Conservation (phyloP, 192 early-diverging fungal species). For the Backusella liffmaniae region DNA sequence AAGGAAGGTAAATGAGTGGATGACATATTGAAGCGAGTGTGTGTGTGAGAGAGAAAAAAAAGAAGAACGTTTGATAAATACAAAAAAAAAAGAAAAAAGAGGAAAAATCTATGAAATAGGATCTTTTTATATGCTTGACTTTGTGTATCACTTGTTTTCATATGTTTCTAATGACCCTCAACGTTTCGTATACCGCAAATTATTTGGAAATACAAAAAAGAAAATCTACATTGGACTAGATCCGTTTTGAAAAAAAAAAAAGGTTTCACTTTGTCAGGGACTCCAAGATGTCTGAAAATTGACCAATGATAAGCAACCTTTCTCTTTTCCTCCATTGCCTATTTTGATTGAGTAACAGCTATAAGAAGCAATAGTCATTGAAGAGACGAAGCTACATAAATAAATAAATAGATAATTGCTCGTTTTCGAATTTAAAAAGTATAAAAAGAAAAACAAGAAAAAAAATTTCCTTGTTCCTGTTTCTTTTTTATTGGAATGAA, state of each 20-base stretch:
- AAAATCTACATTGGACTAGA: no score
- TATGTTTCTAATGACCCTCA: background rate
- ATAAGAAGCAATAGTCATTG: no score
- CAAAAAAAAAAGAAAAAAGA: background rate
- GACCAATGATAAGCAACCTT: background rate
- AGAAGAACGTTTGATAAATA: background rate
- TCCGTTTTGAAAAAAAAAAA: background rate
- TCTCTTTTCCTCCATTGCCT: background rate
- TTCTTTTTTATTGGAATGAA: no score
- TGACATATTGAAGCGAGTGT: background rate
- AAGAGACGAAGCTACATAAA: no score
- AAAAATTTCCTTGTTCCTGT: no score
- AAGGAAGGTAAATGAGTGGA: slow-evolving; percentile 4
- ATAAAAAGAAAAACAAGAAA: no score
- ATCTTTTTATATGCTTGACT: background rate
- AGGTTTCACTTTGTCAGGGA: background rate
- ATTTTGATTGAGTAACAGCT: background rate
- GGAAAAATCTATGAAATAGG: no score
- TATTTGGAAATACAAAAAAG: background rate
- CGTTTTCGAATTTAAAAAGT: no score
- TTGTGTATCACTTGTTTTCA: background rate
- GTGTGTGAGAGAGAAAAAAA: background rate
- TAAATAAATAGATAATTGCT: no score
- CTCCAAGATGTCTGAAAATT: background rate
- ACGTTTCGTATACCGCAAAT: background rate